Base-by-base conservation (phyloP, 768 basidiomycete genomes). In the Naganishia randhawae region DNA sequence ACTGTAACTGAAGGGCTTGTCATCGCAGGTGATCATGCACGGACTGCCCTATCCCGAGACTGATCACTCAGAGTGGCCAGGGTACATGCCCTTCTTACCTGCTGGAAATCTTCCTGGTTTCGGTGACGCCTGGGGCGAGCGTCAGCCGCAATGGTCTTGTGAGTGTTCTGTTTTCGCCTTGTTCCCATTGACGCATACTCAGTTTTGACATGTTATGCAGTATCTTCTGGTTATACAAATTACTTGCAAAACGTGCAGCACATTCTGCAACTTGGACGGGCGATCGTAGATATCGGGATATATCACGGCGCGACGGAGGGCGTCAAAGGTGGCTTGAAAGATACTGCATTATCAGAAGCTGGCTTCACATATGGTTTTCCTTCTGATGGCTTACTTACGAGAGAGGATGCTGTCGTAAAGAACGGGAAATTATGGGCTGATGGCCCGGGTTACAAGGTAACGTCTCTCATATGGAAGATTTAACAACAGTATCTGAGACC, bases 21-120 rank as follows among this genome's bases (percentile, higher is more conserved):
- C 4, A 27, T 41, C 17, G 27, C 57, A 62, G 57, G 41, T 62
- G 11, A 62, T 62, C 35, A 62, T 62, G 57, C 57, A 62, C 35
- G 57, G 32, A 16, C 37, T 62, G 13, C 57, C 57, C 9, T 62
- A 62, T 19, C 33, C 32, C 35, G 33, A 33, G 6, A 19, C 33
- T 1, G 32, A 33, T 6, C 17, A 62, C 57, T 62, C 57, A 35
- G 37, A 62, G 32, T 62, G 57, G 57, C 57, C 57, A 35, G 57
- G 57, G 5, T 62, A 62, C 57, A 62, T 62, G 57, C 57, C 57
- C 3, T 62, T 62, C 16, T 27, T 41, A 9, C 57, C 57, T 41
- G 37, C 27, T 27, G 31, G 31, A 9, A 33, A 33, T 31, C 32
- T 62, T 27, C 57, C 57, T 25, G 37, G 57, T 1, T 62, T 62